Evolutionary conservation across 2,329 filamentous ascomycete species (phyloP).

Genomic region (Colletotrichum sp.): DNA sequence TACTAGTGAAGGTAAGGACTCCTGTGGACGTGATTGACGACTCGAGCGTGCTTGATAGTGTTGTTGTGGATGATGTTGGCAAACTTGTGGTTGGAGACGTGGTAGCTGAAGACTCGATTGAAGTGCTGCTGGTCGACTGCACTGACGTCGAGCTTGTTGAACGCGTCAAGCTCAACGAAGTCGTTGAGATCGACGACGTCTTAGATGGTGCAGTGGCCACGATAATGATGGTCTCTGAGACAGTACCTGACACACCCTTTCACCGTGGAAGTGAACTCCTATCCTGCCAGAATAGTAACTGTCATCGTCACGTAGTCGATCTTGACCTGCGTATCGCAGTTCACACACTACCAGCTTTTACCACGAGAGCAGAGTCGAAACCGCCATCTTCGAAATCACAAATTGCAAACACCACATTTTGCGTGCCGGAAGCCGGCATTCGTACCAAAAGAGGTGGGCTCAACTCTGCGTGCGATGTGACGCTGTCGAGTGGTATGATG

Average conservation of each 20-base stretch:
- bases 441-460: background rate
- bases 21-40: no score
- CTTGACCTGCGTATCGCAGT: background rate
- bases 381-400: background rate
- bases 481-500: background rate
- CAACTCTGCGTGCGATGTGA: background rate
- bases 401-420: background rate
- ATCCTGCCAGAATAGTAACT: background rate
- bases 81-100: no score
- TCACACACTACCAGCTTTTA: background rate
- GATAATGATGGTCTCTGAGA: background rate
- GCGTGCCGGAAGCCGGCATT: background rate
- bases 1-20: no score
- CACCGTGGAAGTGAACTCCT: background rate
- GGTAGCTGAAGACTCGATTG: no score
- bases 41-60: no score
- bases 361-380: background rate
- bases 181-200: background rate
- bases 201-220: background rate
- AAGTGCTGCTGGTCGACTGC: no score
- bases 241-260: background rate
- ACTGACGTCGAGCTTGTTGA: no score
- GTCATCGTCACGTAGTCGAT: background rate
- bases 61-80: no score
- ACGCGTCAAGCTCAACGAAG: background rate